These are phyloP conservation scores for Colletotrichum acutatum DNA, from an alignment of 2,329 filamentous ascomycete genomes.

Conservation along the genomic window DNA sequence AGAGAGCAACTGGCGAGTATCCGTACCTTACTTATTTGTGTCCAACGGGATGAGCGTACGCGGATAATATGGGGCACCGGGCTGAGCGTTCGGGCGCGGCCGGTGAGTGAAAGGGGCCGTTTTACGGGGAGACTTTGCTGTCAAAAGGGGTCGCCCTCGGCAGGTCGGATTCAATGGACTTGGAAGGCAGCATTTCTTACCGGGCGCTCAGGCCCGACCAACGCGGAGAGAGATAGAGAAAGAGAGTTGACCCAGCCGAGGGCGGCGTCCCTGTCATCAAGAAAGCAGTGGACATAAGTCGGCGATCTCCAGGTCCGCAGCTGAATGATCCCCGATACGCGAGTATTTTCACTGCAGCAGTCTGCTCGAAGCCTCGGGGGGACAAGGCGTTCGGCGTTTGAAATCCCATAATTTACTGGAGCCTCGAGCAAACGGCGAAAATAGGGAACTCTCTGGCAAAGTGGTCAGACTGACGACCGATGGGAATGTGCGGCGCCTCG, in stretches of 20 bases:
- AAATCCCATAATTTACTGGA: slow-evolving; percentile 8
- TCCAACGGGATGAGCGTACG: neutral
- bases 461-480: slow-evolving; percentile 20
- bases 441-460: slow-evolving; percentile 23
- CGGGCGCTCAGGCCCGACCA: neutral
- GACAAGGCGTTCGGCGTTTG: slow-evolving; percentile 29
- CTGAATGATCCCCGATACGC: slow-evolving; percentile 4
- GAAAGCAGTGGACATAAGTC: slow-evolving; percentile 11
- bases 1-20: neutral
- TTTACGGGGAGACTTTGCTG: neutral
- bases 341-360: neutral
- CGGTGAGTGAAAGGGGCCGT: neutral
- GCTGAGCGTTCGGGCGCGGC: neutral
- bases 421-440: slow-evolving; percentile 34
- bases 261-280: neutral
- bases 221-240: too few relatives aligned
- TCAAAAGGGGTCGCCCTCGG: neutral
- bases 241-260: neutral
- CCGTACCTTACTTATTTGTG: neutral
- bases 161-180: neutral
- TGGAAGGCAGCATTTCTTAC: neutral
- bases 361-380: slow-evolving; percentile 3
- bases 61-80: neutral
- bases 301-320: slow-evolving; percentile 1
- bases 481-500: slow-evolving; percentile 3